These are phyloP conservation scores for Lipomyces chichibuensis DNA, from an alignment of 805 yeast species.

Conservation along the genomic window DNA sequence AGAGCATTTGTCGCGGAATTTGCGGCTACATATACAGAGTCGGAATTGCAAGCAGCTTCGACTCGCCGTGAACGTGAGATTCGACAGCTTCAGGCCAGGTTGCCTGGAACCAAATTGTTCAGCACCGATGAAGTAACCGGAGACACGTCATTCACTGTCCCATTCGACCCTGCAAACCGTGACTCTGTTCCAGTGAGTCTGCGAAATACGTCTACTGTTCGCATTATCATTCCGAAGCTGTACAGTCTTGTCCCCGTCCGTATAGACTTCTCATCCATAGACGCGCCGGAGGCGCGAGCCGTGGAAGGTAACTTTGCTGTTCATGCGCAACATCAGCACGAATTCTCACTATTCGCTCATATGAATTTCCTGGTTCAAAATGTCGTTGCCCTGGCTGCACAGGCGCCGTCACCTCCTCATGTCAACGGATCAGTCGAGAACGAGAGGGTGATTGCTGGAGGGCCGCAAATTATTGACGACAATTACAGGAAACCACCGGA, in stretches of 20 bases:
- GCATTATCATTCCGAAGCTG: constrained; percentile 32
- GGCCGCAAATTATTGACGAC: not conserved
- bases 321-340: constrained; percentile 14
- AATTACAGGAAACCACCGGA: constrained; percentile 32
- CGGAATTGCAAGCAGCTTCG: constrained; percentile 18
- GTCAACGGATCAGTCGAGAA: not conserved
- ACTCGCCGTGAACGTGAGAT: constrained; percentile 29
- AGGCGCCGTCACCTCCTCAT: not conserved
- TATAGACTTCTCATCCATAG: constrained; percentile 10
- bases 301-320: constrained; percentile 29
- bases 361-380: constrained; percentile 33
- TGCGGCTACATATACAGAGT: constrained; percentile 13
- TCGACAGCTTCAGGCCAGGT: constrained; percentile 25
- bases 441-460: not conserved
- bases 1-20: not conserved
- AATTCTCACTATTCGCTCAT: constrained; percentile 34
- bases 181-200: constrained; percentile 11
- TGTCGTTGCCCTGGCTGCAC: constrained; percentile 7
- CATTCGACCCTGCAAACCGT: constrained; percentile 13
- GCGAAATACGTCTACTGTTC: not conserved
- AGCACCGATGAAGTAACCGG: constrained; percentile 15
- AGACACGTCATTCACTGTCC: constrained; percentile 19
- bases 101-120: constrained; percentile 13
- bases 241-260: constrained; percentile 34
- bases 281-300: constrained; percentile 11